Conservation (phyloP, 331 rosid species). For the Phaseolus coccineus region DNA sequence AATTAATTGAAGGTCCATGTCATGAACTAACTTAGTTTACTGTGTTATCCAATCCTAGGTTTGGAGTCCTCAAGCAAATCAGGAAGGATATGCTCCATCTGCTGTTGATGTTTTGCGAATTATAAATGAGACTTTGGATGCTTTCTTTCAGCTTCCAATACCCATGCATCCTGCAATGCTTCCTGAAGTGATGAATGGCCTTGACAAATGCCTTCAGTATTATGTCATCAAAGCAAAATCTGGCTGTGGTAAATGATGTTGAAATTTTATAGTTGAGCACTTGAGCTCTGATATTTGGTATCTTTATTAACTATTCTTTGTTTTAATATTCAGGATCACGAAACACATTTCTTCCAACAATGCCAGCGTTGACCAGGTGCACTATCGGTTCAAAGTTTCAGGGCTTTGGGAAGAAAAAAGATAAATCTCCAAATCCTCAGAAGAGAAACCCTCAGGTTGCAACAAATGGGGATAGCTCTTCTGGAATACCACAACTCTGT, state of each 20-base stretch:
- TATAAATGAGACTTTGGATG: constrained; percentile 88
- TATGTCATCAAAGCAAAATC: constrained; percentile 80
- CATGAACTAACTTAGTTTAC: constrained; percentile 50
- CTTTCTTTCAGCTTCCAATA: constrained; percentile 95
- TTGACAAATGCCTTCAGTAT: constrained; percentile 93
- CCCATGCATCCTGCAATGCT: constrained; percentile 96
- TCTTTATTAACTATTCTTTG: constrained; percentile 43
- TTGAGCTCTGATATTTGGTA: constrained; percentile 28
- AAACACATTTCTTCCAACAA: constrained; percentile 79
- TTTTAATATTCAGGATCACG: constrained; percentile 75
- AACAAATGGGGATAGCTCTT: constrained; percentile 70
- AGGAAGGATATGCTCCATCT: constrained; percentile 91
- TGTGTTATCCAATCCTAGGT: constrained; percentile 61
- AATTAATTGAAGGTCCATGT: constrained; percentile 30
- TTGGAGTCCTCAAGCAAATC: constrained; percentile 77
- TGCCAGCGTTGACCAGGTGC: constrained; percentile 97
- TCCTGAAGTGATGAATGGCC: constrained; percentile 93
- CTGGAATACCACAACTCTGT: constrained; percentile 78
- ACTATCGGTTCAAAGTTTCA: constrained; percentile 86
- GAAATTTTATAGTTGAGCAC: constrained; percentile 26
- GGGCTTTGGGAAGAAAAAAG: constrained; percentile 98
- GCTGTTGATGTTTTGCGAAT: constrained; percentile 90
- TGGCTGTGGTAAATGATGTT: constrained; percentile 79
- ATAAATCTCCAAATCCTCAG: constrained; percentile 80
- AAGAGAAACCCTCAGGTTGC: constrained; percentile 86